Conservation (phyloP, 129 eudicot species). For the Flaveria sonorensis region DNA sequence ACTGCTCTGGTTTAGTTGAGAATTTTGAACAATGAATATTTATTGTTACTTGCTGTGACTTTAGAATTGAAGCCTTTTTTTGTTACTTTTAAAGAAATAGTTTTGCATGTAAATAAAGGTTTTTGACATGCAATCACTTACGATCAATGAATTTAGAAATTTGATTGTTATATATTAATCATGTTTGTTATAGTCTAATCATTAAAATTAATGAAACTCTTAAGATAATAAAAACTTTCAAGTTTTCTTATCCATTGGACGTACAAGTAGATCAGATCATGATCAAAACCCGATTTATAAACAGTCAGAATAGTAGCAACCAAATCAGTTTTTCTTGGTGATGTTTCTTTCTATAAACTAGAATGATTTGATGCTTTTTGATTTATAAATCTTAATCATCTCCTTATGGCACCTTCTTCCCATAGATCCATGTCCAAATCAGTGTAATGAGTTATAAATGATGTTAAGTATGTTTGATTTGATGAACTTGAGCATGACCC, state of each 20-base stretch:
- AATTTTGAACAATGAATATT: neutral
- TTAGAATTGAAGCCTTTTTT: too few relatives aligned
- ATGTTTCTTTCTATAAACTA: neutral
- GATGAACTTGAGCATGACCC: neutral
- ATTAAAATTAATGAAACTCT: neutral
- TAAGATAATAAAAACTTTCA: neutral
- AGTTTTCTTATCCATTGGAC: neutral
- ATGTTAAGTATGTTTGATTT: neutral
- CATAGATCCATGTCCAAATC: neutral
- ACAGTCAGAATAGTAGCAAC: neutral
- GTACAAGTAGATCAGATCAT: neutral
- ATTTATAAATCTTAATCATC: neutral
- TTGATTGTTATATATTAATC: neutral
- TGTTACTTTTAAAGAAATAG: too few relatives aligned
- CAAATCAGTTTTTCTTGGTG: neutral
- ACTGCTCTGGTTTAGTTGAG: neutral
- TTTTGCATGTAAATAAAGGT: neutral
- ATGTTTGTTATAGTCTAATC: neutral
- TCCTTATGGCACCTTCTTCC: neutral
- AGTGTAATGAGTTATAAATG: neutral
- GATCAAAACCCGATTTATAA: neutral
- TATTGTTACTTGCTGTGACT: neutral
- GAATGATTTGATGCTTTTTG: conserved; percentile 1
- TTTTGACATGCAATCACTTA: neutral
- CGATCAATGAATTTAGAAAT: neutral